These are phyloP conservation scores for Scheffersomyces insectosa DNA, from an alignment of 1,139 yeast genomes.

Conservation along the genomic window DNA sequence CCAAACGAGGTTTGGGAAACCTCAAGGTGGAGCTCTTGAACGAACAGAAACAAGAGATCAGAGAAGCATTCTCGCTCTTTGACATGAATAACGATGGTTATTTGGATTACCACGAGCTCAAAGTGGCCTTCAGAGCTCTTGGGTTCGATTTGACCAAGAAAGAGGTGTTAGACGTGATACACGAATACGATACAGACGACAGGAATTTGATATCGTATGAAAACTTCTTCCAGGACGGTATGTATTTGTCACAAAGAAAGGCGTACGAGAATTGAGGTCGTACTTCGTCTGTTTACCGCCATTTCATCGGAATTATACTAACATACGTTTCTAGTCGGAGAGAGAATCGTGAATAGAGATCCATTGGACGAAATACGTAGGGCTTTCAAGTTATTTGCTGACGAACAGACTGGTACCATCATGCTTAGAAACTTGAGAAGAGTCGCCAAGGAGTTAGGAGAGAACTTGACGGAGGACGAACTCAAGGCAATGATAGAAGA, in stretches of 20 bases:
- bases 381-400: constrained; percentile 89
- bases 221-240: constrained; percentile 74
- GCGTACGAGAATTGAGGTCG: neutral
- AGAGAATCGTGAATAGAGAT: constrained; percentile 77
- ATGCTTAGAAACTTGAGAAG: constrained; percentile 78
- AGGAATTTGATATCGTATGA: constrained; percentile 74
- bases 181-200: constrained; percentile 79
- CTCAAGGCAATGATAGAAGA: constrained; percentile 96
- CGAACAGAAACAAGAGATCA: constrained; percentile 89
- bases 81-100: constrained; percentile 92
- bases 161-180: constrained; percentile 78
- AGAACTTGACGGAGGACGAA: constrained; percentile 88
- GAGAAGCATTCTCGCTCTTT: constrained; percentile 90
- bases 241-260: constrained; percentile 20
- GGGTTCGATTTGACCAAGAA: constrained; percentile 86
- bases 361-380: constrained; percentile 90
- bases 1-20: constrained; percentile 30
- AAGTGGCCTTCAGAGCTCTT: constrained; percentile 89
- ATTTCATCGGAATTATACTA: constrained; percentile 20
- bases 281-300: neutral
- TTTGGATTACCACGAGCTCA: constrained; percentile 88
- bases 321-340: constrained; percentile 55
- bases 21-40: constrained; percentile 70
- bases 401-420: constrained; percentile 85
- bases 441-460: constrained; percentile 92